These are phyloP conservation scores for Plenodomus biglobosus DNA, from an alignment of 2,329 filamentous ascomycete genomes.

Conservation along the genomic window DNA sequence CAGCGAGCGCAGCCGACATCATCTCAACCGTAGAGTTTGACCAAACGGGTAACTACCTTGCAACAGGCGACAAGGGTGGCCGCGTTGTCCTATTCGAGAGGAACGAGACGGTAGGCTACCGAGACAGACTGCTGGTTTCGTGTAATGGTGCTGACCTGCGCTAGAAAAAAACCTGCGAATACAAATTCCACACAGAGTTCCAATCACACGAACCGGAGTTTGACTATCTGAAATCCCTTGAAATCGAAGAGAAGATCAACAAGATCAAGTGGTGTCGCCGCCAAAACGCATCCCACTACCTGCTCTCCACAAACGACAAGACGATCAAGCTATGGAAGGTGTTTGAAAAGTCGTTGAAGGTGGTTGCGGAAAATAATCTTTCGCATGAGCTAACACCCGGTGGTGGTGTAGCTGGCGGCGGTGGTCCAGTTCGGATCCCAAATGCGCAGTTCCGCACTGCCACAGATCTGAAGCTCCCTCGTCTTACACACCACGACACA, in stretches of 20 bases:
- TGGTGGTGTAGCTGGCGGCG: constrained; percentile 69
- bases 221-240: constrained; percentile 97
- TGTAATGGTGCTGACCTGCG: constrained; percentile 12
- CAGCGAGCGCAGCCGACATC: constrained; percentile 67
- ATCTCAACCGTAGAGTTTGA: constrained; percentile 91
- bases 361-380: constrained; percentile 97
- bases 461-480: constrained; percentile 85
- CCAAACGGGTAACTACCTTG: constrained; percentile 85
- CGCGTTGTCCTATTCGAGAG: constrained; percentile 84
- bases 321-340: constrained; percentile 99
- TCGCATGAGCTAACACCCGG: constrained; percentile 88
- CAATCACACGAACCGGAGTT: constrained; percentile 99
- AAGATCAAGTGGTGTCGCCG: constrained; percentile 99
- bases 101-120: constrained; percentile 81
- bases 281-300: constrained; percentile 97
- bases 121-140: neutral
- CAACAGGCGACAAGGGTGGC: constrained; percentile 87
- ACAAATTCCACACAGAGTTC: constrained; percentile 99
- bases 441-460: constrained; percentile 76
- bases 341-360: constrained; percentile 98
- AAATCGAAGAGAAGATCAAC: constrained; percentile 99
- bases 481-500: constrained; percentile 96
- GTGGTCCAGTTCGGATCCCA: constrained; percentile 73
- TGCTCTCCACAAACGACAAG: constrained; percentile 98
- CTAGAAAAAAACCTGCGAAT: constrained; percentile 99